phyloP scores from a whole-genome alignment of 1,139 yeast species.

The Yamadazyma sp. region DNA sequence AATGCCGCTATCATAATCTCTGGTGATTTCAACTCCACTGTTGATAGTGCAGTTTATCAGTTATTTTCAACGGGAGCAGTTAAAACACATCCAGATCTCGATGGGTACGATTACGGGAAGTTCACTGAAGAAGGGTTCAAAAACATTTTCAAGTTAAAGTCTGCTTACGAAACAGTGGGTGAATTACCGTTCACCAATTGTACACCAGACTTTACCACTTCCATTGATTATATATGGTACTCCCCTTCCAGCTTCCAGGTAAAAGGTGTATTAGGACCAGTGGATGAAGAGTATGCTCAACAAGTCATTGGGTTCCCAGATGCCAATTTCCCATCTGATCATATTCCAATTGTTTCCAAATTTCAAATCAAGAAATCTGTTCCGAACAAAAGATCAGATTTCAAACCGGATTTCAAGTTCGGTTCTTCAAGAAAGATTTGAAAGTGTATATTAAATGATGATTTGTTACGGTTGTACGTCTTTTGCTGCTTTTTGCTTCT shows the following conservation, averaged over 20 bases:
- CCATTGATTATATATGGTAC: slow-evolving; percentile 95
- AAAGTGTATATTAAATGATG: slow-evolving; percentile 15
- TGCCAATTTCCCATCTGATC: slow-evolving; percentile 93
- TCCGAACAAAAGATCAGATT: slow-evolving; percentile 35
- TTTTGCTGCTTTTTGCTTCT: slow-evolving; percentile 3
- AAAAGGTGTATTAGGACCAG: slow-evolving; percentile 80
- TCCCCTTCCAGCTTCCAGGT: slow-evolving; percentile 77
- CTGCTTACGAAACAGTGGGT: slow-evolving; percentile 81
- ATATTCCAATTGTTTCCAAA: slow-evolving; percentile 77
- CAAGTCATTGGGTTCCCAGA: slow-evolving; percentile 91
- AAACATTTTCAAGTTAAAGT: slow-evolving; percentile 77
- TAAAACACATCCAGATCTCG: slow-evolving; percentile 73
- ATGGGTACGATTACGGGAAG: slow-evolving; percentile 86
- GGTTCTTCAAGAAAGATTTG: slow-evolving; percentile 53
- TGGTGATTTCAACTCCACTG: slow-evolving; percentile 93
- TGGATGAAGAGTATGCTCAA: slow-evolving; percentile 74
- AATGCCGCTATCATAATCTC: slow-evolving; percentile 77
- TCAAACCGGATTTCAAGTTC: slow-evolving; percentile 53
- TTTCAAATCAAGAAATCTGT: slow-evolving; percentile 64
- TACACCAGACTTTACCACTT: slow-evolving; percentile 90
- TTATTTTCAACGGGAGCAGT: slow-evolving; percentile 78
- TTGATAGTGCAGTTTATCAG: slow-evolving; percentile 89
- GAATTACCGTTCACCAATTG: slow-evolving; percentile 94
- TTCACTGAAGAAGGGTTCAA: slow-evolving; percentile 88
- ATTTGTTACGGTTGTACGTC: slow-evolving; percentile 6